Base-by-base conservation (phyloP, 2,329 filamentous ascomycete species). In the Bipolaris sorokiniana region DNA sequence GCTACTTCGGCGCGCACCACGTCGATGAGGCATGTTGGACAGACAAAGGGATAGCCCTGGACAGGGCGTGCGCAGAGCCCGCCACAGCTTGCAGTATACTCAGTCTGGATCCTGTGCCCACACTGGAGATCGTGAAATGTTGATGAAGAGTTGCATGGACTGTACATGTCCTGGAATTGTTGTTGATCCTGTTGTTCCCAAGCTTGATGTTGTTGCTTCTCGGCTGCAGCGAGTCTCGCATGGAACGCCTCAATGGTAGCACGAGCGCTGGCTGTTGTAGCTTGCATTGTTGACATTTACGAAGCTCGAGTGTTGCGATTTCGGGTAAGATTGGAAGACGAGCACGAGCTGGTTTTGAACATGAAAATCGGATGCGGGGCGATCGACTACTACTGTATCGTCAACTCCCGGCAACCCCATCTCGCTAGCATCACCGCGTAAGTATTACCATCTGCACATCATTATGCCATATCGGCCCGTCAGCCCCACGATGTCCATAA, bases 161-260 rank as follows among this genome's bases (percentile, higher is more conserved):
- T 56, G 53, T 59, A 59, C 34, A 36, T 56, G 33, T 56, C 48
- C 20, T 56, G 38, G 45, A 59, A 59, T 37, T 56, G 42, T 23
- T 59, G 56, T 28, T 59, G 38, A 28, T 51, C 41, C 28, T 45
- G 33, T n/a, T 50, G 41, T 3, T 3, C 52, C 34, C 48, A 36
- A 10, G 37, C 16, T 15, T 26, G 16, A 31, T 20, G 36, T 34
- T 36, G 44, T 22, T 57, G 49, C 38, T 37, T 57, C 38, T 57
- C 54, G 16, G 49, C 45, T 37, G 40, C 54, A 34, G 42, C 50
- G 16, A 57, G 37, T 11, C 51, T 46, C 10, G 31, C 51, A 26
- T 57, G 54, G n/a, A 57, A 57, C 33, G 38, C 28, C 20, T 57
- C 31, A 34, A 57, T 48, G 7, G 44, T 48, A 37, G 54, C 50